Percentiles rank a stretch among this genome's conserved stretches.
These are phyloP conservation scores for Hypoxylon intermedium DNA, from an alignment of 495 filamentous ascomycete genomes.

Conservation along the genomic window DNA sequence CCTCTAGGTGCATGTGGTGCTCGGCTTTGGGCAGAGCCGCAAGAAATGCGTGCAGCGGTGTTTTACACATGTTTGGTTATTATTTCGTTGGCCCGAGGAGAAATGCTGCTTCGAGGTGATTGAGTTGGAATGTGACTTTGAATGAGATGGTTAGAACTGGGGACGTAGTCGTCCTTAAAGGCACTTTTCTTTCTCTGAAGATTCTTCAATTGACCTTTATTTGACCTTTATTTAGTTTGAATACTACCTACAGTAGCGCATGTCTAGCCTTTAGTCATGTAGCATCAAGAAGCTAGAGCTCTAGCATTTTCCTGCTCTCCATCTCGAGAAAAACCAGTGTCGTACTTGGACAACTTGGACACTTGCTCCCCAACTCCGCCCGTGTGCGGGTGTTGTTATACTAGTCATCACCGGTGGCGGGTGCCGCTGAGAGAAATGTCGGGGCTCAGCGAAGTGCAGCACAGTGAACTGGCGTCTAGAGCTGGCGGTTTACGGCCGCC, in stretches of 20 bases:
- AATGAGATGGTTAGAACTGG: background rate
- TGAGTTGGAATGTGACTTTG: too few species aligned
- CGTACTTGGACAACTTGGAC: too few species aligned
- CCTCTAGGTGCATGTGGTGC: constrained; percentile 81
- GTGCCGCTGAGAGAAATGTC: constrained; percentile 5
- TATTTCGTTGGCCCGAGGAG: background rate
- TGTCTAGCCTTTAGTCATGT: background rate
- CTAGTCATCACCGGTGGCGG: constrained; percentile 2
- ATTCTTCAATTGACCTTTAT: background rate
- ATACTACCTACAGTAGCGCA: background rate
- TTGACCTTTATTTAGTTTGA: background rate
- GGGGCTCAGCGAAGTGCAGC: constrained; percentile 1
- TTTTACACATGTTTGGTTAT: constrained; percentile 56
- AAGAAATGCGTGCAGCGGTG: constrained; percentile 66
- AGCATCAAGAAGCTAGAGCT: background rate
- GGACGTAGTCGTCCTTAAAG: background rate
- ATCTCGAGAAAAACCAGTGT: too few species aligned
- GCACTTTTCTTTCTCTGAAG: too few species aligned
- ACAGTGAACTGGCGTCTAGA: background rate
- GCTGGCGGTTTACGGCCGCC: too few species aligned
- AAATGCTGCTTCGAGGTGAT: background rate
- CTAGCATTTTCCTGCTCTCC: background rate
- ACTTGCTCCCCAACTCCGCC: too few species aligned
- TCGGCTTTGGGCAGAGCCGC: constrained; percentile 76
- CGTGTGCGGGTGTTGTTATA: too few species aligned